Percentiles rank a stretch among this genome's conserved stretches.
Conservation (phyloP, 2,329 filamentous ascomycete species). For the Fusarium sp. region DNA sequence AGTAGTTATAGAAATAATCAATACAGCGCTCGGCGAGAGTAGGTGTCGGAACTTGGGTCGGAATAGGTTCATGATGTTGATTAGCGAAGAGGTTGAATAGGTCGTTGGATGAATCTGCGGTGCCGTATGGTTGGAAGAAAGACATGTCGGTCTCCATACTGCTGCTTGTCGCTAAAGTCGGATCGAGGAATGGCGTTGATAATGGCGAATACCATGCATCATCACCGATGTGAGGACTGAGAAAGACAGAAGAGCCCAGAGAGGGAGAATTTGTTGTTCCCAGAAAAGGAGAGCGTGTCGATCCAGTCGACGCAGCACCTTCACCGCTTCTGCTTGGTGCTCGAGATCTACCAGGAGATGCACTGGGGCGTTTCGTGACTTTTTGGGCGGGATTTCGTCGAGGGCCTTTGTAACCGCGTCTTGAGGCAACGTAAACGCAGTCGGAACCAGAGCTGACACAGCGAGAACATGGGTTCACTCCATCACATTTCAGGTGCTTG, state of each 20-base stretch:
- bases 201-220: conserved; percentile 35
- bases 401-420: conserved; percentile 77
- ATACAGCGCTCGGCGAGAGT: conserved; percentile 64
- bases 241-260: conserved; percentile 11
- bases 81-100: conserved; percentile 30
- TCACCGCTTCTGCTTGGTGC: conserved; percentile 30
- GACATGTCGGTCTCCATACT: conserved; percentile 20
- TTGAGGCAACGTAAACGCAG: conserved; percentile 79
- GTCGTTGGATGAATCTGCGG: conserved; percentile 42
- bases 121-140: conserved; percentile 26
- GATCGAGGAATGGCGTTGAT: conserved; percentile 29
- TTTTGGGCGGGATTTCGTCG: conserved; percentile 55
- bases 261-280: conserved; percentile 48
- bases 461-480: conserved; percentile 74
- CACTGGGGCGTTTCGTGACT: conserved; percentile 63
- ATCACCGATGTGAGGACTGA: conserved; percentile 28
- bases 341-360: conserved; percentile 48
- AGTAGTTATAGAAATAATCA: conserved; percentile 68
- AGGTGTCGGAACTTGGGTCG: conserved; percentile 39
- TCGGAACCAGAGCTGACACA: conserved; percentile 68
- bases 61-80: conserved; percentile 26
- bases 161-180: conserved; percentile 2
- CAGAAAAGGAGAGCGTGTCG: conserved; percentile 46
- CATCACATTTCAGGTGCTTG: conserved; percentile 83
- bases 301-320: conserved; percentile 58